Evolutionary conservation across 805 yeast genomes (phyloP).

Genomic region (Metschnikowia vanudenii): DNA sequence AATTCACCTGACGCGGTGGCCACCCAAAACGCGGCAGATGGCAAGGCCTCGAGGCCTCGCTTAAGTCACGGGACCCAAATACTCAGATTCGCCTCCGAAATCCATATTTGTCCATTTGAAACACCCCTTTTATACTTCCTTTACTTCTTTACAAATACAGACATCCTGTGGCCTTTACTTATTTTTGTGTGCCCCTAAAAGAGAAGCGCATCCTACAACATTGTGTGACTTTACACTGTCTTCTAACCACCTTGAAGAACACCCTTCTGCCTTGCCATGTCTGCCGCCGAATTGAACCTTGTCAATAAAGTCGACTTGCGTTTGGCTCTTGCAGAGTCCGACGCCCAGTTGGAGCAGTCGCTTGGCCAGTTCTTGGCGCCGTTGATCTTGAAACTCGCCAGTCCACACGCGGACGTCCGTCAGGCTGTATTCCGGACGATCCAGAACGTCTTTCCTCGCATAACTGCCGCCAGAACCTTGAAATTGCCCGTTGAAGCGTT

Average conservation of each 20-base stretch:
- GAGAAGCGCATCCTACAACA: too few relatives aligned
- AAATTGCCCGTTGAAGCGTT: constrained; percentile 64
- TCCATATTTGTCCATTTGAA: not conserved
- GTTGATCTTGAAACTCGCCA: constrained; percentile 70
- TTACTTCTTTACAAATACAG: too few relatives aligned
- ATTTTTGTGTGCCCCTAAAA: too few relatives aligned
- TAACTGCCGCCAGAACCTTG: constrained; percentile 53
- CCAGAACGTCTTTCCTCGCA: constrained; percentile 64
- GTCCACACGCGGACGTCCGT: constrained; percentile 65
- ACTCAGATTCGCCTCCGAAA: not conserved
- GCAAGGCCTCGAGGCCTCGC: not conserved
- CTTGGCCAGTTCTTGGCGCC: constrained; percentile 72
- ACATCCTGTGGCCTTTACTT: too few relatives aligned
- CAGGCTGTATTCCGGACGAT: constrained; percentile 64
- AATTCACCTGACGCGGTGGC: too few relatives aligned
- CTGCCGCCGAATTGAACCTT: constrained; percentile 50
- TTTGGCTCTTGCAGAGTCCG: constrained; percentile 71
- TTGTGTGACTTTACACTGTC: too few relatives aligned
- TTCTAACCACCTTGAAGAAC: not conserved
- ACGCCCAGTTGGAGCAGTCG: constrained; percentile 59
- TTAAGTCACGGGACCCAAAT: not conserved
- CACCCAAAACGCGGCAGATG: too few relatives aligned
- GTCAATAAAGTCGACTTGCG: constrained; percentile 79
- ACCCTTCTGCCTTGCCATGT: constrained; percentile 9
- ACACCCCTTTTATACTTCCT: not conserved